Evolutionary conservation across 495 filamentous ascomycete genomes (phyloP).

Genomic region (Annulohypoxylon bovei): DNA sequence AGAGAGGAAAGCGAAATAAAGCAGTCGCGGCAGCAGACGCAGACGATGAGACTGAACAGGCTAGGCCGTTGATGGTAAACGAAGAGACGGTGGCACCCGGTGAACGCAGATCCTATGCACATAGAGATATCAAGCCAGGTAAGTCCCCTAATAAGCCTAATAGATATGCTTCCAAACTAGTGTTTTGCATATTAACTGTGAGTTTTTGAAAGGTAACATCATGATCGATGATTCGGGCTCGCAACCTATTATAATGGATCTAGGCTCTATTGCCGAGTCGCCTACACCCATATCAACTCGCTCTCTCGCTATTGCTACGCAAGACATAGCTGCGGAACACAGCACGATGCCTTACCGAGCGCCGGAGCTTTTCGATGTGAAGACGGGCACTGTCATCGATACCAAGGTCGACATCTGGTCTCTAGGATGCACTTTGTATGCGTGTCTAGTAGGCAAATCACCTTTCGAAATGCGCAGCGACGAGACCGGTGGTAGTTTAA

Average conservation of each 20-base stretch:
- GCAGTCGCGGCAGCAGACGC: slow-evolving; percentile 59
- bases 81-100: slow-evolving; percentile 80
- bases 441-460: slow-evolving; percentile 93
- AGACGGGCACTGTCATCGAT: slow-evolving; percentile 90
- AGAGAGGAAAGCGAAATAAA: slow-evolving; percentile 65
- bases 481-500: slow-evolving; percentile 93
- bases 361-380: slow-evolving; percentile 97
- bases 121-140: slow-evolving; percentile 98
- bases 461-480: slow-evolving; percentile 95
- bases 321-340: slow-evolving; percentile 95
- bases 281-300: slow-evolving; percentile 94
- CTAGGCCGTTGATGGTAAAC: slow-evolving; percentile 83
- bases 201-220: slow-evolving; percentile 75
- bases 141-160: slow-evolving; percentile 28
- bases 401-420: slow-evolving; percentile 99
- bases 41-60: slow-evolving; percentile 76
- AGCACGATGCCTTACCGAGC: slow-evolving; percentile 98
- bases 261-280: slow-evolving; percentile 88
- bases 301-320: slow-evolving; percentile 87
- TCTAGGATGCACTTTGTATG: slow-evolving; percentile 93
- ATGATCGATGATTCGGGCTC: slow-evolving; percentile 92
- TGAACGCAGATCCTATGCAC: slow-evolving; percentile 83
- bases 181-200: slow-evolving; percentile 30
- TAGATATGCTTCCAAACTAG: slow-evolving; percentile 4
- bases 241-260: slow-evolving; percentile 96